A percentile compares a stretch with the other conserved stretches of the same genome.
phyloP scores from a whole-genome alignment of 1,139 yeast genomes.

The Taiozyma sp. region DNA sequence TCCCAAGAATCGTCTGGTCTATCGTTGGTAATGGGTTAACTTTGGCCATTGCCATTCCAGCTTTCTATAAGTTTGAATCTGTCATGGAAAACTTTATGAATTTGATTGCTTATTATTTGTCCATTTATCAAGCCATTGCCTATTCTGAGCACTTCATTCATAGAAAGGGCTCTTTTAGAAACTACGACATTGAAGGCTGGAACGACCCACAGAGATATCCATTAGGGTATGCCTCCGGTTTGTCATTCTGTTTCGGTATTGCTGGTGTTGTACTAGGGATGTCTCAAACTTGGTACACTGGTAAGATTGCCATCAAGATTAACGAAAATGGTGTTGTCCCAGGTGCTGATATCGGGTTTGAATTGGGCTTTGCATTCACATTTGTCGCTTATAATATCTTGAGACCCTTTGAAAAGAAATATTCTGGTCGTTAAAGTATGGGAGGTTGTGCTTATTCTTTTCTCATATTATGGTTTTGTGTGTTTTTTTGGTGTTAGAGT shows the following conservation, averaged over 20 bases:
- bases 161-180: conserved; percentile 48
- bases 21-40: conserved; percentile 66
- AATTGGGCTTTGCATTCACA: conserved; percentile 67
- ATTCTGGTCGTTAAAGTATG: conserved; percentile 38
- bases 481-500: neutral
- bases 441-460: neutral
- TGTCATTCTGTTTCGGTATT: conserved; percentile 78
- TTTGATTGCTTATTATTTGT: conserved; percentile 83
- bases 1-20: conserved; percentile 84
- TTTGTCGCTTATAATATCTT: conserved; percentile 55
- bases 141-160: conserved; percentile 75
- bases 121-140: conserved; percentile 71
- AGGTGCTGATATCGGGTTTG: conserved; percentile 90
- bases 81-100: conserved; percentile 86
- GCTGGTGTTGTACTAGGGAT: conserved; percentile 86
- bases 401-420: conserved; percentile 70
- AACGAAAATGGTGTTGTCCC: conserved; percentile 36
- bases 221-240: conserved; percentile 68
- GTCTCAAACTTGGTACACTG: conserved; percentile 80
- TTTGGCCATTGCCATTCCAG: conserved; percentile 84
- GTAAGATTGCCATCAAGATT: conserved; percentile 57
- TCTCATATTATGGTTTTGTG: neutral
- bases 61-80: conserved; percentile 61
- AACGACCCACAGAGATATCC: conserved; percentile 56
- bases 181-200: conserved; percentile 62